Evolutionary conservation across 2,329 filamentous ascomycete species (phyloP).

Genomic region (Colletotrichum tamarilloi): DNA sequence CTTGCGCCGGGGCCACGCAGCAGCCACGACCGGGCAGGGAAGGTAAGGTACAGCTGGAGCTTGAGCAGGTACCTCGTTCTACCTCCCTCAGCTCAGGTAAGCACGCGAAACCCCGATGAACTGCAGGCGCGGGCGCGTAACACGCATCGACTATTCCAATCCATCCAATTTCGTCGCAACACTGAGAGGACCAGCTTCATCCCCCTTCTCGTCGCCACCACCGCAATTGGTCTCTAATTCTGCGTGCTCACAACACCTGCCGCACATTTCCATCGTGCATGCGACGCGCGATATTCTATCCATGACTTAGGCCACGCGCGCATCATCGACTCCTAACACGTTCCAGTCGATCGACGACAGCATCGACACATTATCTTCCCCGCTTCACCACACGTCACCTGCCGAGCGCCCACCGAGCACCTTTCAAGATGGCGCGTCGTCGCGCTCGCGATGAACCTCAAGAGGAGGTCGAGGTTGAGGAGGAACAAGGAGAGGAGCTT

Average conservation of each 20-base stretch:
- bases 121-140: constrained; percentile 34
- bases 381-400: constrained; percentile 32
- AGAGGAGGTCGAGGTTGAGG: constrained; percentile 36
- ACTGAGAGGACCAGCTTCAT: constrained; percentile 14
- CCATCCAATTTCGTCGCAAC: constrained; percentile 36
- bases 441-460: constrained; percentile 34
- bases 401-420: constrained; percentile 22
- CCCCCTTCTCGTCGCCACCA: constrained; percentile 22
- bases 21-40: constrained; percentile 27
- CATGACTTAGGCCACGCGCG: constrained; percentile 30
- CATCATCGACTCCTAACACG: constrained; percentile 27
- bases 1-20: constrained; percentile 16
- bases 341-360: constrained; percentile 25
- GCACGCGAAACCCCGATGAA: constrained; percentile 36
- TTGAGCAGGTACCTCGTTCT: constrained; percentile 13
- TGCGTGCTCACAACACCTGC: not conserved
- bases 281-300: constrained; percentile 19
- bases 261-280: not conserved
- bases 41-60: constrained; percentile 22
- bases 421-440: constrained; percentile 32
- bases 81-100: constrained; percentile 33
- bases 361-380: constrained; percentile 30
- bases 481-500: constrained; percentile 39
- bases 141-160: constrained; percentile 30
- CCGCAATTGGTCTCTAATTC: constrained; percentile 18